Percentiles rank a stretch among this genome's conserved stretches.
phyloP scores from a whole-genome alignment of 306 rosid species.

The Trichosanthes truncata region DNA sequence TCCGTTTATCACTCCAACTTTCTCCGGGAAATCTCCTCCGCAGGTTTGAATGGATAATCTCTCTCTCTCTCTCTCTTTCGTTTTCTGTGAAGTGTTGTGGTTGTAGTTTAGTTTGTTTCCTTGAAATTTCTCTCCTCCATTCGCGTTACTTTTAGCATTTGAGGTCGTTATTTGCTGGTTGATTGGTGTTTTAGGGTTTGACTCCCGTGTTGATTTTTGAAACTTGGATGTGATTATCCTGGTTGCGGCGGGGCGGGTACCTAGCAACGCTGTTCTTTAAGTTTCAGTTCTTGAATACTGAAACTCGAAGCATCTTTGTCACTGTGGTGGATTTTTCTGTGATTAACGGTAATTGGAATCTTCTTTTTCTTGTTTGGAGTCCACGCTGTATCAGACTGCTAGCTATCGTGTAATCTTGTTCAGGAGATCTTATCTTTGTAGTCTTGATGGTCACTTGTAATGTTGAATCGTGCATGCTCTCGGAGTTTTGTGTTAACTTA shows the following conservation, averaged over 20 bases:
- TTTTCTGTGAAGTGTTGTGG: not conserved
- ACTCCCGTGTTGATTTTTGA: not conserved
- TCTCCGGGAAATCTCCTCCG: not conserved
- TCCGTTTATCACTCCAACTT: not conserved
- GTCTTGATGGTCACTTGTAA: not conserved
- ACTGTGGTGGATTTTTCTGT: not conserved
- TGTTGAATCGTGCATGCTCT: not conserved
- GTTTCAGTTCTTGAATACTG: not conserved
- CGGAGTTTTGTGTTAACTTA: not conserved
- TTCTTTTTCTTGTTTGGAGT: not conserved
- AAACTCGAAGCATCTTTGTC: not conserved
- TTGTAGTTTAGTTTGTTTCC: not conserved
- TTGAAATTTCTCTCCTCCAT: not conserved
- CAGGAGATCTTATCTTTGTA: not conserved
- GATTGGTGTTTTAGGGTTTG: not conserved
- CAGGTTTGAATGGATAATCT: not conserved
- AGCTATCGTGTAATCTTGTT: not conserved
- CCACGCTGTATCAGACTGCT: not conserved
- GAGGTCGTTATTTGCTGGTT: not conserved
- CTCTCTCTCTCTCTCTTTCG: not conserved
- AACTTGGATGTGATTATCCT: not conserved
- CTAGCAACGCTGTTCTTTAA: not conserved
- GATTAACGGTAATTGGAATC: not conserved
- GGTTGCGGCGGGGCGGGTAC: not conserved
- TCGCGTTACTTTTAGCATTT: not conserved